Evolutionary conservation across 148 eudicot genomes (phyloP).

Genomic region (Polygonum maritimum): DNA sequence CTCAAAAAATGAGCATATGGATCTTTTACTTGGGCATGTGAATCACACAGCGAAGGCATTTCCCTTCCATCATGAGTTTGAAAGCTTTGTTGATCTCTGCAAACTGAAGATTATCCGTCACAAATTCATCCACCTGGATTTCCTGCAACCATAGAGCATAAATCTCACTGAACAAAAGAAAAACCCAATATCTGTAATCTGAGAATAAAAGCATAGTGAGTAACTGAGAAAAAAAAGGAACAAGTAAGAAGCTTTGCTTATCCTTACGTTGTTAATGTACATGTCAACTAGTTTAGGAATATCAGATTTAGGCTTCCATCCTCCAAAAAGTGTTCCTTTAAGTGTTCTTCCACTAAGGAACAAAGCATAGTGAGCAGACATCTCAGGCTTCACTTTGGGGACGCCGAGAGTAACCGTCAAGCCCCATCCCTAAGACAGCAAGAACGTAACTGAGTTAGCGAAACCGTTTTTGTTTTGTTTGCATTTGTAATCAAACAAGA

Average conservation of each 20-base stretch:
- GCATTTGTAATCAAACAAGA: neutral
- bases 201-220: too few relatives aligned
- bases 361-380: slow-evolving; percentile 66
- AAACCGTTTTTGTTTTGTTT: neutral
- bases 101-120: slow-evolving; percentile 65
- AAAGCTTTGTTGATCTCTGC: slow-evolving; percentile 72
- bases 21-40: slow-evolving; percentile 63
- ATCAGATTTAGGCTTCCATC: slow-evolving; percentile 98
- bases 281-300: slow-evolving; percentile 75
- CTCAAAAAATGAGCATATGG: neutral
- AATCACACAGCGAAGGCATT: slow-evolving; percentile 79
- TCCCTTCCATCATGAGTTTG: slow-evolving; percentile 57
- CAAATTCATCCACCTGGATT: slow-evolving; percentile 56
- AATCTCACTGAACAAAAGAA: neutral
- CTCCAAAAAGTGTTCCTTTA: slow-evolving; percentile 83
- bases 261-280: slow-evolving; percentile 61
- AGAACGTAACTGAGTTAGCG: neutral
- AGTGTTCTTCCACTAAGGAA: slow-evolving; percentile 75
- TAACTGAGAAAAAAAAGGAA: neutral
- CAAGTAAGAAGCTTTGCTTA: slow-evolving; percentile 11
- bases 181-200: neutral
- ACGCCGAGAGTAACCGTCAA: slow-evolving; percentile 92
- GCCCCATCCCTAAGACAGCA: slow-evolving; percentile 75
- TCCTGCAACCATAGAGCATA: slow-evolving; percentile 36
- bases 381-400: slow-evolving; percentile 73